phyloP scores from a whole-genome alignment of 192 early-diverging fungal species.

The Gorgonomyces haynaldii region DNA sequence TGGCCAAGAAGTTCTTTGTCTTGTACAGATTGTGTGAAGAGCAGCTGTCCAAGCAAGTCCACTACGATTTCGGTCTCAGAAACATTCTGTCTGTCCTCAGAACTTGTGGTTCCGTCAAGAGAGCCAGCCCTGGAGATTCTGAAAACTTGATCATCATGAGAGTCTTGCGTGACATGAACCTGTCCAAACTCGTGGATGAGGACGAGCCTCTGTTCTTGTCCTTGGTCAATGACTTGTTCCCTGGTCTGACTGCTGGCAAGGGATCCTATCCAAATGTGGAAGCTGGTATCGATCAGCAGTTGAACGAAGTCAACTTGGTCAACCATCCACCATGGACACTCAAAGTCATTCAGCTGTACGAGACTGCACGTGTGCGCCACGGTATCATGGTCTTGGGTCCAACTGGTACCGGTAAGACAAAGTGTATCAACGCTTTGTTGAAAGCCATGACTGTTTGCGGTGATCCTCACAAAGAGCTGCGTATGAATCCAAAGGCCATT shows the following conservation, averaged over 20 bases:
- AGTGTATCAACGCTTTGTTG: slow-evolving; percentile 44
- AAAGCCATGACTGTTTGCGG: slow-evolving; percentile 53
- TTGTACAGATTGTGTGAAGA: slow-evolving; percentile 53
- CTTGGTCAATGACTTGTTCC: slow-evolving; percentile 54
- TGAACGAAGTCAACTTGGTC: slow-evolving; percentile 44
- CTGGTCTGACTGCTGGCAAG: slow-evolving; percentile 47
- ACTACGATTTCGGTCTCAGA: slow-evolving; percentile 54
- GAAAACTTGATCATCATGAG: slow-evolving; percentile 57
- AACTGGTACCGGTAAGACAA: slow-evolving; percentile 51
- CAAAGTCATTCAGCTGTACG: slow-evolving; percentile 55
- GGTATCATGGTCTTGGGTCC: slow-evolving; percentile 58
- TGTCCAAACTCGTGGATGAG: slow-evolving; percentile 57
- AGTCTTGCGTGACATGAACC: slow-evolving; percentile 54
- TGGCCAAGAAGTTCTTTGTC: slow-evolving; percentile 58
- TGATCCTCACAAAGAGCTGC: slow-evolving; percentile 51
- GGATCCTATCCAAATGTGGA: slow-evolving; percentile 43
- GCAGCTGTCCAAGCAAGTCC: slow-evolving; percentile 55
- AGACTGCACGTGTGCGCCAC: slow-evolving; percentile 47
- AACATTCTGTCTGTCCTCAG: slow-evolving; percentile 55
- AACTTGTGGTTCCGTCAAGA: slow-evolving; percentile 50
- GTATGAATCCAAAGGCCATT: slow-evolving; percentile 60
- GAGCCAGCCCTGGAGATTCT: slow-evolving; percentile 45
- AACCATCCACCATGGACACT: slow-evolving; percentile 54
- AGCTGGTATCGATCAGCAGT: slow-evolving; percentile 47
- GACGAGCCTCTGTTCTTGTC: slow-evolving; percentile 49